phyloP scores from a whole-genome alignment of 257 asterid genomes.

The Gentiana dahurica region DNA sequence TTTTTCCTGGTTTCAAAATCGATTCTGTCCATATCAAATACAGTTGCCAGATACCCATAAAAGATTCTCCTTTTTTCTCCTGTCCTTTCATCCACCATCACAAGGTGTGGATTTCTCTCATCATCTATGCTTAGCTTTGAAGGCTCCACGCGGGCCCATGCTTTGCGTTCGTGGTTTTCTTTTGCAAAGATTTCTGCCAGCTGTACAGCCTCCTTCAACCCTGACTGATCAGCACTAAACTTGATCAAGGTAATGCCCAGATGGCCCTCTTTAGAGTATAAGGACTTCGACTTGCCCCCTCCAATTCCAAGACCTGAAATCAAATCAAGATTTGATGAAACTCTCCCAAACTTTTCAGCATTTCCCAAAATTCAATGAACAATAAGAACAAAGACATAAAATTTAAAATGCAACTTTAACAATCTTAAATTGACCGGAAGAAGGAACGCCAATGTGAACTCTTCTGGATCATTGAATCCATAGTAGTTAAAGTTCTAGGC shows the following conservation, averaged over 20 bases:
- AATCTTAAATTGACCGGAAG: too few relatives aligned
- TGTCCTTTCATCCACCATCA: constrained; percentile 44
- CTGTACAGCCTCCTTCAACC: constrained; percentile 64
- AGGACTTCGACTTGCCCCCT: constrained; percentile 75
- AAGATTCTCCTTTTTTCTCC: constrained; percentile 63
- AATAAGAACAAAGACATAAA: constrained; percentile 1
- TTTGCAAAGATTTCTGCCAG: constrained; percentile 59
- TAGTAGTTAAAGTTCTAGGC: too few relatives aligned
- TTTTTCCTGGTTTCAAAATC: constrained; percentile 72
- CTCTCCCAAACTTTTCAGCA: background rate
- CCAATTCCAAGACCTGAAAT: constrained; percentile 62
- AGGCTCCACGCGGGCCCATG: constrained; percentile 62
- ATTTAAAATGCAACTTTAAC: background rate
- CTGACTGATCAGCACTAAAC: constrained; percentile 54
- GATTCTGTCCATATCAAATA: constrained; percentile 64
- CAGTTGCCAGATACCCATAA: constrained; percentile 81
- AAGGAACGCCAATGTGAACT: too few relatives aligned
- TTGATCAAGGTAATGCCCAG: constrained; percentile 63
- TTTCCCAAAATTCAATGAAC: too few relatives aligned
- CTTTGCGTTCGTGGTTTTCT: constrained; percentile 50
- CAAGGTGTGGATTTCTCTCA: constrained; percentile 61
- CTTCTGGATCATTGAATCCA: too few relatives aligned
- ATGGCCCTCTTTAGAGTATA: constrained; percentile 75
- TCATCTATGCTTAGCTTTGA: constrained; percentile 43
- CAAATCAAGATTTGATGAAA: constrained; percentile 9